These are phyloP conservation scores for Kalanchoe fedtschenkoi DNA, from an alignment of 164 flowering plant species.

Conservation along the genomic window DNA sequence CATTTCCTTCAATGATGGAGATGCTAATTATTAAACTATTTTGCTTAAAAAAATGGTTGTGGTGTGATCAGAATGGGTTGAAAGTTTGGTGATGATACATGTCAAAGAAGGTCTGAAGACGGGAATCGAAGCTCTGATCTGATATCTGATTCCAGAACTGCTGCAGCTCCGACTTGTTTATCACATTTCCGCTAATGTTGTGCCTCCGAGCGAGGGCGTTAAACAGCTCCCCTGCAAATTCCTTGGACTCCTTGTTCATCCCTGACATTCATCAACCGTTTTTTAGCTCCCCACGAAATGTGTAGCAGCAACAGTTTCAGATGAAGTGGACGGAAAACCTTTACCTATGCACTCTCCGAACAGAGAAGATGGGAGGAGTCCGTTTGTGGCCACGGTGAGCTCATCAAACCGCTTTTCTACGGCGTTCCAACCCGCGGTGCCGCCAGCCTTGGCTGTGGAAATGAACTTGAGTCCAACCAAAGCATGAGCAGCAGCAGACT, in stretches of 20 bases:
- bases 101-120: slow-evolving; percentile 41
- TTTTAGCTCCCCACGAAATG: slow-evolving; percentile 5
- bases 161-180: slow-evolving; percentile 24
- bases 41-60: not conserved
- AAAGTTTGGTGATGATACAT: slow-evolving; percentile 21
- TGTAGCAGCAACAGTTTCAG: slow-evolving; percentile 18
- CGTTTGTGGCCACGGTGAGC: slow-evolving; percentile 18
- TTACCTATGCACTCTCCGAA: slow-evolving; percentile 42
- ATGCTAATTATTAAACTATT: not conserved
- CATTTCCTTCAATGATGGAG: not conserved
- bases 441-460: slow-evolving; percentile 47
- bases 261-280: slow-evolving; percentile 14
- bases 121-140: slow-evolving; percentile 47
- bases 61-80: too few relatives aligned
- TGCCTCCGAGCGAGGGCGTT: slow-evolving; percentile 25
- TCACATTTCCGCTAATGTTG: slow-evolving; percentile 17
- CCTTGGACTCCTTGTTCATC: slow-evolving; percentile 35
- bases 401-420: slow-evolving; percentile 27
- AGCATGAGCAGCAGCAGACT: slow-evolving; percentile 76
- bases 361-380: slow-evolving; percentile 22
- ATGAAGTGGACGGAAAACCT: not conserved
- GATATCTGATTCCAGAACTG: slow-evolving; percentile 34
- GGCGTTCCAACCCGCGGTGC: slow-evolving; percentile 48
- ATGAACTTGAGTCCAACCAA: slow-evolving; percentile 81
- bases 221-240: slow-evolving; percentile 30